Conservation (phyloP, 805 yeast genomes). For the Kluyveromyces aestuarii region DNA sequence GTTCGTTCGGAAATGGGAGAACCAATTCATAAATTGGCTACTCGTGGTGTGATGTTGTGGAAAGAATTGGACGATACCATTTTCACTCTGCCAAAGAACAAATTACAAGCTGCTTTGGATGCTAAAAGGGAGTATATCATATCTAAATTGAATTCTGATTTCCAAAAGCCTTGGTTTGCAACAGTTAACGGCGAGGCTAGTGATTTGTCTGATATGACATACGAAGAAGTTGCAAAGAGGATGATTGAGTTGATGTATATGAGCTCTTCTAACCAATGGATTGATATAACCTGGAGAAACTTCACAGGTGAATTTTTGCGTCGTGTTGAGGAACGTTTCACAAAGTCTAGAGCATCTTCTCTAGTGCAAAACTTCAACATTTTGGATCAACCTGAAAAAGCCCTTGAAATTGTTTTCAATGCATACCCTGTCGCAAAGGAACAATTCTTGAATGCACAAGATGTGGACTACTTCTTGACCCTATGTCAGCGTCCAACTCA, state of each 20-base stretch:
- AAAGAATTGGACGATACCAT: conserved; percentile 92
- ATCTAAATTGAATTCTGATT: conserved; percentile 79
- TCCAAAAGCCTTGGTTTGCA: conserved; percentile 98
- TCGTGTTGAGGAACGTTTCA: conserved; percentile 95
- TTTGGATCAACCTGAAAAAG: conserved; percentile 57
- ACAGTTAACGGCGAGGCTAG: conserved; percentile 60
- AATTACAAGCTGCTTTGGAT: conserved; percentile 68
- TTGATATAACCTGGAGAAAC: conserved; percentile 77
- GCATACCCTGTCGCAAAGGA: conserved; percentile 65
- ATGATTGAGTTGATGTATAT: conserved; percentile 84
- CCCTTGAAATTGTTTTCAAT: conserved; percentile 49
- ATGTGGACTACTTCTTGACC: conserved; percentile 83
- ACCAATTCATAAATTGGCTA: conserved; percentile 97
- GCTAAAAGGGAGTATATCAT: conserved; percentile 84
- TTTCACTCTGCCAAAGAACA: conserved; percentile 83
- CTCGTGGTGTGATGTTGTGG: conserved; percentile 97
- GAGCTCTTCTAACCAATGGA: conserved; percentile 72
- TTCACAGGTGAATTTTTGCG: conserved; percentile 79
- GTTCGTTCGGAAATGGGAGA: conserved; percentile 99
- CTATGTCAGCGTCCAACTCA: conserved; percentile 75
- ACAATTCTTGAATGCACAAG: conserved; percentile 91
- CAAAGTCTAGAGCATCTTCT: conserved; percentile 48
- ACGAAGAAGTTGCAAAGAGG: conserved; percentile 81
- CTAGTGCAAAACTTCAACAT: conserved; percentile 65
- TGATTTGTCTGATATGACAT: conserved; percentile 93